phyloP scores from a whole-genome alignment of 2,329 filamentous ascomycete genomes.

The Penicillium polonicum region DNA sequence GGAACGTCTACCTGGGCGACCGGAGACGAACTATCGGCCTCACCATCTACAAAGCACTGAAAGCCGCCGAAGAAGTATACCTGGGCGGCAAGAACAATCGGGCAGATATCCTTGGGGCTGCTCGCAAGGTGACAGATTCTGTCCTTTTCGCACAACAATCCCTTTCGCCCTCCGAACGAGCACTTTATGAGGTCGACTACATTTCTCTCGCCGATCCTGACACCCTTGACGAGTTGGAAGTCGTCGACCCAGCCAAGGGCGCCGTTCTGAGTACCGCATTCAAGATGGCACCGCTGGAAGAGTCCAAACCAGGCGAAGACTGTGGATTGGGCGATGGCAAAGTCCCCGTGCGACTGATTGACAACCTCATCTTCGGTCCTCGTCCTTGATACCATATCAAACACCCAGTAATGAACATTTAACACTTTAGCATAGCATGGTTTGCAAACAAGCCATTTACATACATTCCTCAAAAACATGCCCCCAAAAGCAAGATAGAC shows the following conservation, averaged over 20 bases:
- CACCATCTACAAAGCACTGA: slow-evolving; percentile 68
- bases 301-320: slow-evolving; percentile 67
- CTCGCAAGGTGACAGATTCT: slow-evolving; percentile 58
- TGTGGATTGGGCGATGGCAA: slow-evolving; percentile 67
- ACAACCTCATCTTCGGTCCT: slow-evolving; percentile 75
- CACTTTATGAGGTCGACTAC: slow-evolving; percentile 82
- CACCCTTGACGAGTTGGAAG: slow-evolving; percentile 73
- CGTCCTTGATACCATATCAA: slow-evolving; percentile 12
- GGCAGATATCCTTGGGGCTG: slow-evolving; percentile 69
- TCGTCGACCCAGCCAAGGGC: slow-evolving; percentile 67
- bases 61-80: slow-evolving; percentile 69
- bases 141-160: slow-evolving; percentile 62
- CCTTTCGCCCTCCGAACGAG: slow-evolving; percentile 60
- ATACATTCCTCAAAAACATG: not conserved
- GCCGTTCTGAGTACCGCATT: slow-evolving; percentile 87
- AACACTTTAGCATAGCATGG: not conserved
- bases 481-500: not conserved
- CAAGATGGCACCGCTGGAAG: slow-evolving; percentile 81
- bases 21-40: slow-evolving; percentile 70
- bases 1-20: slow-evolving; percentile 87
- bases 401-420: not conserved
- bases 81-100: slow-evolving; percentile 54
- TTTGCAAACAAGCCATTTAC: not conserved
- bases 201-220: slow-evolving; percentile 85
- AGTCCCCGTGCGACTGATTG: slow-evolving; percentile 81